Conservation (phyloP, 495 filamentous ascomycete species). For the Penicillium longicatenatum region DNA sequence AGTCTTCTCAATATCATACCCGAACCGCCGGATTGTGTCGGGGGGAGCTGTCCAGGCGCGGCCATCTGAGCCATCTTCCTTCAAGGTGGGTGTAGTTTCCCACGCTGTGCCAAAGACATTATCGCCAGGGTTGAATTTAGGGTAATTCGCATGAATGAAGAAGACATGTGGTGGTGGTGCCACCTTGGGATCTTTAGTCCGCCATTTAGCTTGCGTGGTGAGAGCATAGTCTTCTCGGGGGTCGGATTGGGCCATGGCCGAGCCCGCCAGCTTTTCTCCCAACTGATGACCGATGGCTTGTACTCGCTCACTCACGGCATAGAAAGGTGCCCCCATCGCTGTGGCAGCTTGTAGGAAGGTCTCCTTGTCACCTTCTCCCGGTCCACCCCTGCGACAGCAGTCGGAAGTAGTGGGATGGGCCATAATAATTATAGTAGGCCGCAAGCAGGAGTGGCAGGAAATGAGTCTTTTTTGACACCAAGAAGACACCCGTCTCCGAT, state of each 20-base stretch:
- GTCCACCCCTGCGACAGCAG: conserved; percentile 57
- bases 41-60: conserved; percentile 45
- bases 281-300: conserved; percentile 41
- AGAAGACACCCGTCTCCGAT: conserved; percentile 59
- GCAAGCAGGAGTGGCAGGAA: conserved; percentile 53
- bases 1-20: conserved; percentile 52
- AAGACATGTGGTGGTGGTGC: conserved; percentile 40
- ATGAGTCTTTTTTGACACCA: conserved; percentile 60
- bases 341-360: conserved; percentile 60
- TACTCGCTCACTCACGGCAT: conserved; percentile 50
- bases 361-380: conserved; percentile 67
- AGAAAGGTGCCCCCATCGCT: conserved; percentile 50
- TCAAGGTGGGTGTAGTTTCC: conserved; percentile 42
- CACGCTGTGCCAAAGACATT: conserved; percentile 43
- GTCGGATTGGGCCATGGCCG: conserved; percentile 50
- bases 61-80: conserved; percentile 39
- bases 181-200: conserved; percentile 37
- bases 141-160: conserved; percentile 58
- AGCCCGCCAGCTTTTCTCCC: conserved; percentile 34
- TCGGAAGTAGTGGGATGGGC: conserved; percentile 59
- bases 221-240: conserved; percentile 46
- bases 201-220: conserved; percentile 38
- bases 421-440: conserved; percentile 66
- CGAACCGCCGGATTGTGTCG: conserved; percentile 43
- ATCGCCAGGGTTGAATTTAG: conserved; percentile 55